Base-by-base conservation (phyloP, 1,139 yeast genomes). In the Sugiyamaella grinbergsii region DNA sequence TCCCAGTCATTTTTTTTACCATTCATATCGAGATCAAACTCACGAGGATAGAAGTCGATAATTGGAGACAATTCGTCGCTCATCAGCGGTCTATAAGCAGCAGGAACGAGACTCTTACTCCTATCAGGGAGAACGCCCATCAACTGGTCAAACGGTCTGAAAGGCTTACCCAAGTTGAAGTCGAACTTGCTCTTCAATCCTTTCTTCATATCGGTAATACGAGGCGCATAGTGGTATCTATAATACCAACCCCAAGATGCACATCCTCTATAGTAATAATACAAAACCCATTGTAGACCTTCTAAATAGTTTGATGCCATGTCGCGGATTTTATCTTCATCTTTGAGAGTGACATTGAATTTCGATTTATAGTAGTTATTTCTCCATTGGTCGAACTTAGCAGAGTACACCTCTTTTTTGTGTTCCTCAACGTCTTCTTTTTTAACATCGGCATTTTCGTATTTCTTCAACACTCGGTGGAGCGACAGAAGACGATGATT, bases 1-100 rank as follows among this genome's bases (percentile, higher is more conserved):
- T 93, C 98, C 99, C 99, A 93, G 46, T 88, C 84, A 5, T 95
- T 95, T 50, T 91, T 87, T 67, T 93, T 94, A 47, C 98, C 98
- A 65, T 93, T 94, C 79, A 83, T 76, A 71, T 94, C 98, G 44
- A 89, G 77, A 51, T 83, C 91, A 56, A 93, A 96, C 56, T 88
- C 89, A 55, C 79, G 77, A 3, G 99, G 99, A 65, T 94, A 93
- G 62, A 90, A 91, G 59, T 89, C 96, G 53, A 78, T 79, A 58
- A 94, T 90, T 23, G 97, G 96, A 2, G 98, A 91, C 47, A 76
- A 76, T 42, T 83, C 84, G 52, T 91, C 96, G n/a, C 84, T 82
- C 97, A 93, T 91, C 56, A 94, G 74, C 5, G 83, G 79, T 68
- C 96, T 79, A 65, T 85, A 86, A 31, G 81, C 81, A 5, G 76